Percentiles rank a stretch among this genome's conserved stretches.
Conservation (phyloP, 495 filamentous ascomycete genomes). For the Oleoguttula mirabilis region DNA sequence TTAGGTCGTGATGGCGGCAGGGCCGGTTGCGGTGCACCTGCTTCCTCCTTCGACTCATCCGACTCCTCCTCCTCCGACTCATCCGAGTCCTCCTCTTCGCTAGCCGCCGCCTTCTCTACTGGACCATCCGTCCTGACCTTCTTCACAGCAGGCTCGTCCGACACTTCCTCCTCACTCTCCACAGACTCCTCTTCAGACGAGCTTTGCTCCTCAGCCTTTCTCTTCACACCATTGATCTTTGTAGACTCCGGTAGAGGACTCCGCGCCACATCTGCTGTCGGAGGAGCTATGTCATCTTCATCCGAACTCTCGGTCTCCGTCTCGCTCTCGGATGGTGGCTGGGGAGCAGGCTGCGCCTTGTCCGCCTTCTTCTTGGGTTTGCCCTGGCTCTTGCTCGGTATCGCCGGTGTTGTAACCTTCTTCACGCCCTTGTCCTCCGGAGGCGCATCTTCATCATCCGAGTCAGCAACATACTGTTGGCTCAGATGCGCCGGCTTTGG, state of each 20-base stretch:
- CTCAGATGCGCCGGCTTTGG: conserved; percentile 2
- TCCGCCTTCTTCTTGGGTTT: not conserved
- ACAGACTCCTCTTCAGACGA: conserved; percentile 1
- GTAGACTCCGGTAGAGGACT: not conserved
- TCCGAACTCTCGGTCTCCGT: not conserved
- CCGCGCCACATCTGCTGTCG: not conserved
- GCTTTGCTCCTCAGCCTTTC: conserved; percentile 3
- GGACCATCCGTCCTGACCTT: not conserved
- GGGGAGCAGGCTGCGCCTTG: not conserved
- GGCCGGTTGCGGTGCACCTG: not conserved
- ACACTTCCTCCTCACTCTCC: not conserved
- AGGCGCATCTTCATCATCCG: conserved; percentile 6
- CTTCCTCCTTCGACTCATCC: not conserved
- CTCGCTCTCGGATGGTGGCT: not conserved
- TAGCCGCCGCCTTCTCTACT: too few relatives aligned
- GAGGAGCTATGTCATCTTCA: not conserved
- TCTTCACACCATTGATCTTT: conserved; percentile 18
- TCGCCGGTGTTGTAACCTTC: not conserved
- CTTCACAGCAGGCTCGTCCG: not conserved
- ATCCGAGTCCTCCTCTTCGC: not conserved
- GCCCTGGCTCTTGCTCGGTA: not conserved
- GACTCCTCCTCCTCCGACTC: conserved; percentile 1
- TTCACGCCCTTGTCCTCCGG: not conserved
- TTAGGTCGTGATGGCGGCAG: not conserved
- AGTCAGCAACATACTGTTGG: conserved; percentile 9